A percentile compares a stretch with the other conserved stretches of the same genome.
Conservation (phyloP, 2,329 filamentous ascomycete species). For the Furcasterigmium sp. region DNA sequence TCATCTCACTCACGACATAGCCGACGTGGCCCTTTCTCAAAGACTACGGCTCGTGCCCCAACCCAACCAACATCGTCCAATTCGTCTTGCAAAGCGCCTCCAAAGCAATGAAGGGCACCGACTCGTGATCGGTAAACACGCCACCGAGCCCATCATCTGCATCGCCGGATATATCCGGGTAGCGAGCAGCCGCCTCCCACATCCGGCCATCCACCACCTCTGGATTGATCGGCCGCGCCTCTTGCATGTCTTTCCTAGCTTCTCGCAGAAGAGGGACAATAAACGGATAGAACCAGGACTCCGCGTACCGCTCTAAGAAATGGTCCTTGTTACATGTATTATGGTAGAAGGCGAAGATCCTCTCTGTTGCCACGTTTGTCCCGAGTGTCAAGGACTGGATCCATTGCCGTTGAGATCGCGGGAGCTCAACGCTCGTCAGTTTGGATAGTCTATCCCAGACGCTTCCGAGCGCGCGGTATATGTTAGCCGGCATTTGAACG, state of each 20-base stretch:
- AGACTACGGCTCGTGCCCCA: too few relatives aligned
- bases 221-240: too few relatives aligned
- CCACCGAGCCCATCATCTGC: neutral
- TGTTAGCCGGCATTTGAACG: conserved; percentile 14
- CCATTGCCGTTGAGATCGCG: too few relatives aligned
- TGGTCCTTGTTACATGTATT: conserved; percentile 16
- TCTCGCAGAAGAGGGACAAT: conserved; percentile 7
- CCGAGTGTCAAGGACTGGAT: conserved; percentile 9
- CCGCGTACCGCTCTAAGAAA: conserved; percentile 14
- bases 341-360: conserved; percentile 18
- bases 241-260: too few relatives aligned
- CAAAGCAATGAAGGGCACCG: neutral
- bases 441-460: too few relatives aligned
- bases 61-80: too few relatives aligned
- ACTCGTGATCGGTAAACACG: neutral
- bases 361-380: conserved; percentile 16
- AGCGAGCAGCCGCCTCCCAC: conserved; percentile 9
- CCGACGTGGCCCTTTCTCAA: too few relatives aligned
- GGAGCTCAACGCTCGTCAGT: too few relatives aligned
- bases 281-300: conserved; percentile 15
- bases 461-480: too few relatives aligned
- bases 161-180: conserved; percentile 5
- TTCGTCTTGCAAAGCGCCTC: neutral
- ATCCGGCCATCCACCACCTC: conserved; percentile 14
- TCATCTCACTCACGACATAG: too few relatives aligned